phyloP scores from a whole-genome alignment of 495 filamentous ascomycete species.

The Penicillium coffeae region DNA sequence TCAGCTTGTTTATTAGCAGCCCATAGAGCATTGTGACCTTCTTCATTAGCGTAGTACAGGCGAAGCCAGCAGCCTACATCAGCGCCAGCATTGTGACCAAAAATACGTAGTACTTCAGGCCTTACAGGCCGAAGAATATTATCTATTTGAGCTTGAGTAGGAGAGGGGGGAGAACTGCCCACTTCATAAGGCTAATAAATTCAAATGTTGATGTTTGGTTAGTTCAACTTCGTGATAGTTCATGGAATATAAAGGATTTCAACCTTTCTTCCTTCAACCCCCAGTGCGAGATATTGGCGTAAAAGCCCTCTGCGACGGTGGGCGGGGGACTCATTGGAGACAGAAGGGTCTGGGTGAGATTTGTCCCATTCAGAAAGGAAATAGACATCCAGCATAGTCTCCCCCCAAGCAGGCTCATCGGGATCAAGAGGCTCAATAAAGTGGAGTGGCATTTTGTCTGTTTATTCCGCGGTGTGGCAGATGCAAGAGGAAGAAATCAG shows the following conservation, averaged over 20 bases:
- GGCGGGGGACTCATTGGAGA: constrained; percentile 3
- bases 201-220: constrained; percentile 1
- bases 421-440: constrained; percentile 2
- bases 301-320: constrained; percentile 4
- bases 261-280: constrained; percentile 2
- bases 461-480: constrained; percentile 1
- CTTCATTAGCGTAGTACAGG: constrained; percentile 5
- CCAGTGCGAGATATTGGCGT: constrained; percentile 6
- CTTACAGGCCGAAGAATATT: constrained; percentile 2
- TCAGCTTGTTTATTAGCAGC: neutral
- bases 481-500: neutral
- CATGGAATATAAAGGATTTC: neutral
- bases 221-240: neutral
- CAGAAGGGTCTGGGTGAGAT: constrained; percentile 1
- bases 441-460: constrained; percentile 3
- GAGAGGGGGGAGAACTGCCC: neutral
- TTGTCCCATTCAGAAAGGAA: constrained; percentile 6
- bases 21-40: neutral
- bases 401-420: constrained; percentile 4
- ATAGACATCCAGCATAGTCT: constrained; percentile 2
- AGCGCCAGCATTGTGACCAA: neutral
- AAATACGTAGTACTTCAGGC: neutral
- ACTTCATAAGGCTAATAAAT: constrained; percentile 4
- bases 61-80: constrained; percentile 3
- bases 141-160: constrained; percentile 4